Conservation (phyloP, 495 filamentous ascomycete genomes). For the Hyaloscypha variabilis region DNA sequence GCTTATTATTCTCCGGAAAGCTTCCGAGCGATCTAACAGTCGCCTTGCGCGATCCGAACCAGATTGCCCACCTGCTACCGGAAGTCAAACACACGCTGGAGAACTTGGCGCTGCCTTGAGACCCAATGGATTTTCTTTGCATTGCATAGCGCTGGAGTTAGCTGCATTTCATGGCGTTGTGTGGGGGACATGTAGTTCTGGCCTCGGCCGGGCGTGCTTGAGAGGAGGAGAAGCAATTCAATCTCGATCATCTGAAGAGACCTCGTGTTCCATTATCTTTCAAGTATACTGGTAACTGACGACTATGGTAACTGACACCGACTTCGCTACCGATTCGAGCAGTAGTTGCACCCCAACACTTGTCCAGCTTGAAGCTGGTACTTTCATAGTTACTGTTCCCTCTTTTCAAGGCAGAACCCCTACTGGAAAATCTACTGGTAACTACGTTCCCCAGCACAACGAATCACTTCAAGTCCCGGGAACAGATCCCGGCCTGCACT, state of each 20-base stretch:
- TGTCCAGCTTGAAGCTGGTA: too few relatives aligned
- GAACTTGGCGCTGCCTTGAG: constrained; percentile 36
- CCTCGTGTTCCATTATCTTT: too few relatives aligned
- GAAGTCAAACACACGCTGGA: constrained; percentile 61
- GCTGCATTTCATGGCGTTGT: constrained; percentile 12
- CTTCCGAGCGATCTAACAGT: constrained; percentile 71
- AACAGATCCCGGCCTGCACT: background rate
- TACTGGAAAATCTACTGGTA: too few relatives aligned
- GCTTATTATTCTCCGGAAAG: constrained; percentile 63
- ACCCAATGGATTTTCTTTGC: background rate
- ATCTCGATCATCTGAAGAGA: background rate
- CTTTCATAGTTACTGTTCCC: too few relatives aligned
- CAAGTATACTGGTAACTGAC: too few relatives aligned
- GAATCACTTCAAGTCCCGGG: background rate
- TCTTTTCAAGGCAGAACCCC: too few relatives aligned
- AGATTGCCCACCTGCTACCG: constrained; percentile 71
- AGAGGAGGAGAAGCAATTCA: background rate
- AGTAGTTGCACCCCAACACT: too few relatives aligned
- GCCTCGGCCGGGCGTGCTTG: background rate
- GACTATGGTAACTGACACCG: too few relatives aligned
- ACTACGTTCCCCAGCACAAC: too few relatives aligned
- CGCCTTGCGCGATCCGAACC: constrained; percentile 82
- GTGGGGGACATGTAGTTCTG: background rate
- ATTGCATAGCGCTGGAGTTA: constrained; percentile 27
- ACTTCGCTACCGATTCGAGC: too few relatives aligned